Conservation (phyloP, 2,329 filamentous ascomycete species). For the Penicillium sp. region DNA sequence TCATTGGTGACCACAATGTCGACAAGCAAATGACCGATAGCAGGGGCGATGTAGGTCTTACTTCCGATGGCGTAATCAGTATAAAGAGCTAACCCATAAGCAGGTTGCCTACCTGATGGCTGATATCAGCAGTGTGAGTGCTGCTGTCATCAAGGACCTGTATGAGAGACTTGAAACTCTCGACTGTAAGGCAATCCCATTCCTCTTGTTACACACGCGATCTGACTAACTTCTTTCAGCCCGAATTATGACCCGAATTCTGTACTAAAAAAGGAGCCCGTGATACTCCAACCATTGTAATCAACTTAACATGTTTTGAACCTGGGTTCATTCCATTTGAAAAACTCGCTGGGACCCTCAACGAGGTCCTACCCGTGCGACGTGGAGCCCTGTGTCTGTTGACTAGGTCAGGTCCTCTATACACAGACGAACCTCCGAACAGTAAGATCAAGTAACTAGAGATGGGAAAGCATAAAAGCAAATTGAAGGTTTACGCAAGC, state of each 20-base stretch:
- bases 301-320: conserved; percentile 21
- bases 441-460: background rate
- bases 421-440: background rate
- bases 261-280: conserved; percentile 37
- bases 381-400: background rate
- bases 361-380: conserved; percentile 14
- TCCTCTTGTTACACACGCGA: conserved; percentile 10
- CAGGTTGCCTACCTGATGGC: conserved; percentile 94
- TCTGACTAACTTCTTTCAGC: conserved; percentile 26
- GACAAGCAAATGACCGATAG: conserved; percentile 99
- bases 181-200: conserved; percentile 62
- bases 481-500: background rate
- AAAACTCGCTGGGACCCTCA: conserved; percentile 15
- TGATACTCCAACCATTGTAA: conserved; percentile 13
- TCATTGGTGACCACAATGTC: conserved; percentile 92
- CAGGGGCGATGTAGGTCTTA: conserved; percentile 71
- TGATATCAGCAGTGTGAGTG: conserved; percentile 85
- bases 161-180: conserved; percentile 80
- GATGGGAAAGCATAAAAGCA: background rate
- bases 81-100: conserved; percentile 13
- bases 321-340: conserved; percentile 1
- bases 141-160: conserved; percentile 79
- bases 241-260: conserved; percentile 48
- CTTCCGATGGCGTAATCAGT: background rate
- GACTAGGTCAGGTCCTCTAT: background rate